These are phyloP conservation scores for Allomyces macrogynus DNA, from an alignment of 192 early-diverging fungal species.

Conservation along the genomic window DNA sequence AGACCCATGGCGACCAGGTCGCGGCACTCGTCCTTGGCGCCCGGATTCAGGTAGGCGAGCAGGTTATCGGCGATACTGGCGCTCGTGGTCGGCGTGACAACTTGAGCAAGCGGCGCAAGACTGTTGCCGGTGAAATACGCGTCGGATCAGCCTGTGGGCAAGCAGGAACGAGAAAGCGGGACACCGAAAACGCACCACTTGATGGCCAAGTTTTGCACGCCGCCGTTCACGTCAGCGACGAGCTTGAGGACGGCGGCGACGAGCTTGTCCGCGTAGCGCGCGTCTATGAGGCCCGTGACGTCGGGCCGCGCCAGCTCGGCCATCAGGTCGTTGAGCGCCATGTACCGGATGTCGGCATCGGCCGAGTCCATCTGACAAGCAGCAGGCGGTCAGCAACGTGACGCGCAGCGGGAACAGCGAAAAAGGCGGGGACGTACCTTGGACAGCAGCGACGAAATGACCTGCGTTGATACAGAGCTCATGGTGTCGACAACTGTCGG, in stretches of 20 bases:
- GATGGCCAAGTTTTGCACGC: constrained; percentile 64
- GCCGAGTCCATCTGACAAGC: not conserved
- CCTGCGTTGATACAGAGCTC: too few species aligned
- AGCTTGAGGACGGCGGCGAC: constrained; percentile 28
- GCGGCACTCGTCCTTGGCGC: constrained; percentile 3
- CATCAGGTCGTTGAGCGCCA: constrained; percentile 63
- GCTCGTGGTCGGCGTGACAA: not conserved
- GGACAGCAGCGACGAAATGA: too few species aligned
- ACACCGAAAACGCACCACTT: constrained; percentile 12
- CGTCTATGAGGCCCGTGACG: constrained; percentile 29
- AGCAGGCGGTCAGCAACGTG: too few species aligned
- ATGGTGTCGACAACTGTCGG: too few species aligned
- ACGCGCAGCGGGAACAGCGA: too few species aligned
- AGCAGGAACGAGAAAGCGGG: not conserved
- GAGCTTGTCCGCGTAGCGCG: constrained; percentile 21
- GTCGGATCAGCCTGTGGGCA: not conserved
- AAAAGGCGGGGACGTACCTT: too few species aligned
- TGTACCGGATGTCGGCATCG: constrained; percentile 72
- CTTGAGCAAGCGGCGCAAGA: not conserved
- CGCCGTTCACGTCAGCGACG: constrained; percentile 61
- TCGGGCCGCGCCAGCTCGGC: constrained; percentile 41
- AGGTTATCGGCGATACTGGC: constrained; percentile 1
- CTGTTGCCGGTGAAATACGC: not conserved
- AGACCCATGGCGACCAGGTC: constrained; percentile 7
- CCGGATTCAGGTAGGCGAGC: not conserved